These are phyloP conservation scores for Martensiomyces pterosporus DNA, from an alignment of 192 early-diverging fungal species.

Conservation along the genomic window DNA sequence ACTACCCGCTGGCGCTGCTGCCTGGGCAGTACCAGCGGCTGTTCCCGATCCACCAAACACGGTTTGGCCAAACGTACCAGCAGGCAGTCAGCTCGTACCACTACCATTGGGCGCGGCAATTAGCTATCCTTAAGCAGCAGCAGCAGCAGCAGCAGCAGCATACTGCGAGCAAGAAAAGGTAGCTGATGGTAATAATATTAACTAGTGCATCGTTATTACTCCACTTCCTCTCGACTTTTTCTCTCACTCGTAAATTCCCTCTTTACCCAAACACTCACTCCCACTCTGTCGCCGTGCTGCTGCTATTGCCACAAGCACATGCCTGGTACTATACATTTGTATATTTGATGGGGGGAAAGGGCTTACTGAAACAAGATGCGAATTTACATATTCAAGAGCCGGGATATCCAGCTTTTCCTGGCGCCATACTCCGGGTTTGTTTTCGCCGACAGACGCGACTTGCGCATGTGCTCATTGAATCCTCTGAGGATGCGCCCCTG, in stretches of 20 bases:
- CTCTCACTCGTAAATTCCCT: too few species aligned
- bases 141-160: slow-evolving; percentile 15
- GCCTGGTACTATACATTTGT: too few species aligned
- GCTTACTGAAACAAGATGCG: background rate
- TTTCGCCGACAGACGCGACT: slow-evolving; percentile 10
- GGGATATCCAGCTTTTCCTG: slow-evolving; percentile 12
- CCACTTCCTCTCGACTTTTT: too few species aligned
- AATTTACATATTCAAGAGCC: slow-evolving; percentile 13
- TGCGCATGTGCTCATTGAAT: slow-evolving; percentile 11
- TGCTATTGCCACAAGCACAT: too few species aligned
- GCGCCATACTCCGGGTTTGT: slow-evolving; percentile 15
- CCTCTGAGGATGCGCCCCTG: slow-evolving; percentile 4
- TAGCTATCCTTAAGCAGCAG: slow-evolving; percentile 10
- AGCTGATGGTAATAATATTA: too few species aligned
- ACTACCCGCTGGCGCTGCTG: slow-evolving; percentile 40
- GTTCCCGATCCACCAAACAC: slow-evolving; percentile 37
- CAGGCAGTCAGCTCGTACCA: slow-evolving; percentile 31
- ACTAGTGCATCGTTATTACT: too few species aligned
- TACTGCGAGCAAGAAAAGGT: too few species aligned
- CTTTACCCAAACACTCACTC: too few species aligned
- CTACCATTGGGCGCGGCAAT: slow-evolving; percentile 28
- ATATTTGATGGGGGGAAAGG: too few species aligned
- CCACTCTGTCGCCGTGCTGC: too few species aligned
- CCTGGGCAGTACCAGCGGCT: slow-evolving; percentile 43
- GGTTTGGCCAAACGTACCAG: slow-evolving; percentile 32